Base-by-base conservation (phyloP, 192 early-diverging fungal species). In the Linnemannia exigua region DNA sequence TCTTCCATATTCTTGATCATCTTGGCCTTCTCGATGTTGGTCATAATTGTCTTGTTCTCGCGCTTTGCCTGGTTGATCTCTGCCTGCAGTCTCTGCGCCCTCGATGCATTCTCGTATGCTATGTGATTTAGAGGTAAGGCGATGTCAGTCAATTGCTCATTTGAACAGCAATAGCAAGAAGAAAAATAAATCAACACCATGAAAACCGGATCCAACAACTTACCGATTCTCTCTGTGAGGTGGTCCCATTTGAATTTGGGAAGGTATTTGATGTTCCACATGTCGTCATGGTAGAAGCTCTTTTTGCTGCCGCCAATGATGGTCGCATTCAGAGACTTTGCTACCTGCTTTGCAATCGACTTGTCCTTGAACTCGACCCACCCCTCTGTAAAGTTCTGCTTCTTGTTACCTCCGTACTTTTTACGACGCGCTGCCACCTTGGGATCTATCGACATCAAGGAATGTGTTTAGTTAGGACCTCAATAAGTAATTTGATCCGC, bases 311-410 rank as follows among this genome's bases (percentile, higher is more conserved):
- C 95, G 11, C 94, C 92, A 88, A 99, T 96, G 54, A 89, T 90
- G 41, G 92, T 92, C 75, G 94, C 93, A 88, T 99, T 99, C 58
- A 99, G 88, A 75, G 91, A 88, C 5, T 81, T 82, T 7, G 97
- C 97, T 0, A 95, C 91, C 5, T 88, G 84, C 76, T 97, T 94
- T 37, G 97, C 98, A n/a, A 94, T 91, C 69, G 92, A 94, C 88
- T 99, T 99, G 89, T 98, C 97, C 70, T 89, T 83, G 88, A 99
- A 99, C 88, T 99, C 98, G 35, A 99, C 94, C 98, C 98, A 99
- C 9, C 98, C 98, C 87, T 99, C 98, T 1, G 92, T 94, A 84
- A 92, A 99, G 79, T 98, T 98, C 37, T 93, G 90, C 19, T 94
- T 92, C 71, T 91, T 94, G 90, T 98, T 98, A 33, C 95, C 93